A percentile compares a stretch with the other conserved stretches of the same genome.
phyloP scores from a whole-genome alignment of 2,329 filamentous ascomycete species.

The Paradendryphiella salina region DNA sequence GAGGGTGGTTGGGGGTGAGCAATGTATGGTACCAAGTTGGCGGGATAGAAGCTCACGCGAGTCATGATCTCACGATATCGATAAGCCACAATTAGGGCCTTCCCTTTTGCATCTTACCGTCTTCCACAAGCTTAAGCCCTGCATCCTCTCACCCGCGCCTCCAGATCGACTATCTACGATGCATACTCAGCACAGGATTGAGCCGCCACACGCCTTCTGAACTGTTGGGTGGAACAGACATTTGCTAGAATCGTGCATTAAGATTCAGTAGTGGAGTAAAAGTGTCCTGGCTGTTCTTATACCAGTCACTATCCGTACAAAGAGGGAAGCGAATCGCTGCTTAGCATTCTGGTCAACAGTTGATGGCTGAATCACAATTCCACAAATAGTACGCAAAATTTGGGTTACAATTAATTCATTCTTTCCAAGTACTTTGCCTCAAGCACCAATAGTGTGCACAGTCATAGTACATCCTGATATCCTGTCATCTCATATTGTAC shows the following conservation, averaged over 20 bases:
- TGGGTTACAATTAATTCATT: not conserved
- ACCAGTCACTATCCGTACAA: too few species aligned
- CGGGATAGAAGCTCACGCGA: not conserved
- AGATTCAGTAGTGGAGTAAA: too few species aligned
- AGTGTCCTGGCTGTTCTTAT: too few species aligned
- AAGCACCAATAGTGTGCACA: not conserved
- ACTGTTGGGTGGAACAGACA: too few species aligned
- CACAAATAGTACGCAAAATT: too few species aligned
- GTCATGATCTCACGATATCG: conserved; percentile 3
- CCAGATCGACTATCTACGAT: too few species aligned
- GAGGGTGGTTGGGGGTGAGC: not conserved
- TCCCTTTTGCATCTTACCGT: not conserved
- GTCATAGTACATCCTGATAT: not conserved
- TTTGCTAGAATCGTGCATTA: too few species aligned
- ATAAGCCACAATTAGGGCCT: conserved; percentile 1
- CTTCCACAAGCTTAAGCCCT: not conserved
- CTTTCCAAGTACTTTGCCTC: not conserved
- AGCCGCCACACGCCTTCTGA: too few species aligned
- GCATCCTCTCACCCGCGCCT: not conserved
- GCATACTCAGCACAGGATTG: too few species aligned
- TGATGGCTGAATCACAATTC: too few species aligned
- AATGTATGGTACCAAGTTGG: not conserved
- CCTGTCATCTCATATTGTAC: not conserved
- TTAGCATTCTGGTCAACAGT: too few species aligned
- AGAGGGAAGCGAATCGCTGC: too few species aligned